Evolutionary conservation across 495 filamentous ascomycete genomes (phyloP), one percentile per base, ranked within the genome.

Genomic region (Aspergillus asperescens): DNA sequence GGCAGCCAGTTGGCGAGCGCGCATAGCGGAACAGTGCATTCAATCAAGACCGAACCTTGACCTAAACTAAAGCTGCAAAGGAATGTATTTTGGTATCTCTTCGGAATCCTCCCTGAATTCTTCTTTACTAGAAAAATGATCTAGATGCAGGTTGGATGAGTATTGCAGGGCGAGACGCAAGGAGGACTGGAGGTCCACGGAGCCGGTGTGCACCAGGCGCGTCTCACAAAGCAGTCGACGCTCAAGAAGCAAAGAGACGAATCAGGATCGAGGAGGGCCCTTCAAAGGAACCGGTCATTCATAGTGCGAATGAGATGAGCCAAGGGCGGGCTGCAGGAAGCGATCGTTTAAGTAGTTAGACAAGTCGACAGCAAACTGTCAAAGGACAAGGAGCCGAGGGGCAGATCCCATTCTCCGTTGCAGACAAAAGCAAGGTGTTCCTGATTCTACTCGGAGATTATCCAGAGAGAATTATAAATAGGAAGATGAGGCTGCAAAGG

Each of bases 361-460:
- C 44, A 24, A 39, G 47, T 38, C 34, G 50, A 55, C 42, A 50
- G 51, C 37, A 32, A 52, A 35, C 16, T 28, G 54, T 35, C 39
- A n/a, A n/a, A n/a, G n/a, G n/a, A n/a, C n/a, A n/a, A n/a, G n/a
- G n/a, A n/a, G n/a, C n/a, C n/a, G n/a, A n/a, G 44, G 55, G 46
- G 50, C 22, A 32, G 39, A 55, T 57, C 54, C 54, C 44, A 55
- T 53, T 61, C 59, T 52, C 56, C 56, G 56, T 62, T 59, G 56
- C 56, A 43, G 29, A 35, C 55, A 38, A 29, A 49, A 28, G 34
- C 23, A 38, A 49, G 3, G 18, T 12, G 29, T 46, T 19, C 27
- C 43, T 46, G 25, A 46, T 3, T 19, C 19, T 18, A 47, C 7
- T 23, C 19, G 29, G 18, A 22, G 7, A 19, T 29, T 18, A 34